Evolutionary conservation across 73 alveolate species (phyloP).

Genomic region (Tetrahymena thermophila): DNA sequence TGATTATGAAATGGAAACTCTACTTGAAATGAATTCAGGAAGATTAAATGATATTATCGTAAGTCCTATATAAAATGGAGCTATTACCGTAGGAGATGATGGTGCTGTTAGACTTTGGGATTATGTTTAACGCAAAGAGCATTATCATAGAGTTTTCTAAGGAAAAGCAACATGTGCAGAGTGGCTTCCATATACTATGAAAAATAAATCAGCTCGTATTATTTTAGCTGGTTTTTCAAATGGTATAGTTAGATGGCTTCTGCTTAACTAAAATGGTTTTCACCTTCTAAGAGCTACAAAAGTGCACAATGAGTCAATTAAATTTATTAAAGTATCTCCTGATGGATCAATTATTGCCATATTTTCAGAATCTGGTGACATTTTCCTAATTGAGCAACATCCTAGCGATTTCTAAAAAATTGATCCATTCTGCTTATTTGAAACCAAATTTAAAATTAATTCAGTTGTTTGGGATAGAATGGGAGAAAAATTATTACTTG

Average conservation of each 20-base stretch:
- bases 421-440: conserved; percentile 61
- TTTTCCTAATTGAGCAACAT: conserved; percentile 62
- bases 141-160: conserved; percentile 50
- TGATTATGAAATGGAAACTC: conserved; percentile 35
- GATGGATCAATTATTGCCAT: conserved; percentile 57
- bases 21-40: conserved; percentile 82
- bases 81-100: conserved; percentile 89
- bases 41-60: conserved; percentile 66
- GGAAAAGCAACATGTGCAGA: conserved; percentile 74
- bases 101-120: conserved; percentile 83
- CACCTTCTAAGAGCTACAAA: conserved; percentile 57
- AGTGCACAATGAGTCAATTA: conserved; percentile 66
- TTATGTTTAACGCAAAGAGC: conserved; percentile 70
- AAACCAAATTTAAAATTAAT: conserved; percentile 44
- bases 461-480: conserved; percentile 57
- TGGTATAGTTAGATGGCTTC: conserved; percentile 70
- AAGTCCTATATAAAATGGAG: conserved; percentile 66
- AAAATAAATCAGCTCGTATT: conserved; percentile 63
- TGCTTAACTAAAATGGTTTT: conserved; percentile 46
- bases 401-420: conserved; percentile 43
- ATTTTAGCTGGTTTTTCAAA: conserved; percentile 69
- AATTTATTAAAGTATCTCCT: conserved; percentile 53
- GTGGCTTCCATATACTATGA: conserved; percentile 58
- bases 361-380: conserved; percentile 53
- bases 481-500: conserved; percentile 50